These are phyloP conservation scores for Cicer pinnatifidum DNA, from an alignment of 306 rosid species.

Conservation along the genomic window DNA sequence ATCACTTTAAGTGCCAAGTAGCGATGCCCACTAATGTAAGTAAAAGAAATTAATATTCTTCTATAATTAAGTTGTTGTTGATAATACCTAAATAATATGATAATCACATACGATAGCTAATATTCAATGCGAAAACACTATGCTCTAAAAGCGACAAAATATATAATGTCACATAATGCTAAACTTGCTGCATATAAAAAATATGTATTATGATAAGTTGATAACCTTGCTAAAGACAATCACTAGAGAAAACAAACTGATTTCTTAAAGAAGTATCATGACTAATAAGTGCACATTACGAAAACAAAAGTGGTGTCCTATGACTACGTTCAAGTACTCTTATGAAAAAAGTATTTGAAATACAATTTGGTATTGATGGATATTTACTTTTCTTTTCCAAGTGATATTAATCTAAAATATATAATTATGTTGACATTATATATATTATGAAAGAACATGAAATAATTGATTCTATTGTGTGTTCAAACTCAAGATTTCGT, in stretches of 20 bases:
- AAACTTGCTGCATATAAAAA: no score
- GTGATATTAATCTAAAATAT: background rate
- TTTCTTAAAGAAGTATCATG: background rate
- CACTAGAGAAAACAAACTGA: background rate
- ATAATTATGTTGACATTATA: background rate
- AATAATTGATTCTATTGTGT: no score
- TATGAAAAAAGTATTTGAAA: background rate
- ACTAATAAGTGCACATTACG: background rate
- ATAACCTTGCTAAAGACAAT: background rate
- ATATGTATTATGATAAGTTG: background rate
- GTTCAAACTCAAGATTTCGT: no score
- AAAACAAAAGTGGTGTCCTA: background rate
- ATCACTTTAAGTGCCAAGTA: conserved; percentile 11
- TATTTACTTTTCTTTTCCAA: no score
- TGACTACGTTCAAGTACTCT: background rate
- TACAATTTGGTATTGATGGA: background rate
- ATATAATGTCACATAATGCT: background rate
- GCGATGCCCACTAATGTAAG: conserved; percentile 4
- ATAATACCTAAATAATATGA: conserved; percentile 4
- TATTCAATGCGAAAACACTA: background rate
- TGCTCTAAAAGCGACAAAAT: background rate
- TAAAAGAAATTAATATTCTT: no score
- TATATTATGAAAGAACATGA: no score
- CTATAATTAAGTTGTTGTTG: background rate
- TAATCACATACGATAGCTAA: background rate